Evolutionary conservation across 257 asterid genomes (phyloP), one percentile per base, ranked within the genome.

Genomic region (Rauvolfia tetraphylla): DNA sequence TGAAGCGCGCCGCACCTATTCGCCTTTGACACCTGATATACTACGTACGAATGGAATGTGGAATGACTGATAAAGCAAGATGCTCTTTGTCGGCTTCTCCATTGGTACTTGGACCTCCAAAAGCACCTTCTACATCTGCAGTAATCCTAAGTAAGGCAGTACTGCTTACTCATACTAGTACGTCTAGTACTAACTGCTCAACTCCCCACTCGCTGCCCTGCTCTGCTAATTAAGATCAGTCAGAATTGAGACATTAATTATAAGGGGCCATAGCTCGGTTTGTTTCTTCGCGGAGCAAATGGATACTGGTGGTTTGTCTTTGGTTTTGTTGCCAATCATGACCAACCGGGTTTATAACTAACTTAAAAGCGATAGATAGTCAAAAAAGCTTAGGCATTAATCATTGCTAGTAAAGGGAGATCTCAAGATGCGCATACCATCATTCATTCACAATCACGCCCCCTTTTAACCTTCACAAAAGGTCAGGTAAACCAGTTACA

Each of bases 31-130:
- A n/a, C n/a, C n/a, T n/a, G n/a, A n/a, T n/a, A n/a, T n/a, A n/a
- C n/a, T n/a, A n/a, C n/a, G n/a, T n/a, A n/a, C n/a, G n/a, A n/a
- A n/a, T n/a, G n/a, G n/a, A n/a, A n/a, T n/a, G 76, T 36, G 74
- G 77, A 84, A 89, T 86, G 88, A 81, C 63, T 74, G 74, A 63
- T 83, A 87, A 89, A 85, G 87, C 82, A 81, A 73, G 88, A 84
- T 87, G 78, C 90, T 83, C 84, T 82, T 79, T 87, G 92, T 87
- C 94, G 82, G 79, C 78, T 75, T 78, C 48, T 10, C 27, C 14
- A 22, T 49, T 33, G 25, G 27, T 0, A 58, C 31, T 18, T 65
- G 14, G 69, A 65, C 22, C 13, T 65, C 22, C 22, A 20, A 65
- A 65, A 63, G 70, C 70, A 17, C 25, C 70, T 63, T 63, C 70